Evolutionary conservation across 179 eudicot species (phyloP).

Genomic region (Vitellaria paradoxa): DNA sequence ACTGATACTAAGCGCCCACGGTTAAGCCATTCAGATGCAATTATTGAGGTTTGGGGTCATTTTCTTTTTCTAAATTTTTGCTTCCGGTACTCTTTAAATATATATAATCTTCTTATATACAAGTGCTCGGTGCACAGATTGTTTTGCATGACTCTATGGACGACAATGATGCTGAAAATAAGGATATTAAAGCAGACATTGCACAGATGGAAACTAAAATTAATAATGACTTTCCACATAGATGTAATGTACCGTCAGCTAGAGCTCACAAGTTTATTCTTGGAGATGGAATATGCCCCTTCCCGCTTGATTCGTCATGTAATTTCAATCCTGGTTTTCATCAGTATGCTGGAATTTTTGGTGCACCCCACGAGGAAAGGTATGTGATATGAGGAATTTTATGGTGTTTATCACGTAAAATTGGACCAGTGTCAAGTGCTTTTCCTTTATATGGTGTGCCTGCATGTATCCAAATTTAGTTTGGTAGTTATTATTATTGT

Average conservation of each 20-base stretch:
- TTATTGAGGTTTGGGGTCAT: slow-evolving; percentile 36
- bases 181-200: slow-evolving; percentile 29
- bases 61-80: neutral
- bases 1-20: slow-evolving; percentile 48
- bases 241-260: slow-evolving; percentile 15
- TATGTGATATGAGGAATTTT: slow-evolving; percentile 7
- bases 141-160: slow-evolving; percentile 37
- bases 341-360: slow-evolving; percentile 26
- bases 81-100: slow-evolving; percentile 15
- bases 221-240: slow-evolving; percentile 23
- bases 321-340: slow-evolving; percentile 30
- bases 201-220: slow-evolving; percentile 20
- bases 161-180: slow-evolving; percentile 28
- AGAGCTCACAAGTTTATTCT: slow-evolving; percentile 22
- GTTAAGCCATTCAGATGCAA: slow-evolving; percentile 43
- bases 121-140: slow-evolving; percentile 27
- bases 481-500: neutral
- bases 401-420: neutral
- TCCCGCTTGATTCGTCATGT: slow-evolving; percentile 25
- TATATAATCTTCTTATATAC: neutral
- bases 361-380: slow-evolving; percentile 35
- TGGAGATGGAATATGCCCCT: slow-evolving; percentile 22
- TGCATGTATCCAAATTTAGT: too few species aligned
- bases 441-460: neutral
- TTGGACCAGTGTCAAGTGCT: neutral